phyloP scores from a whole-genome alignment of 2,329 filamentous ascomycete genomes.

The Anisogramma anomala region DNA sequence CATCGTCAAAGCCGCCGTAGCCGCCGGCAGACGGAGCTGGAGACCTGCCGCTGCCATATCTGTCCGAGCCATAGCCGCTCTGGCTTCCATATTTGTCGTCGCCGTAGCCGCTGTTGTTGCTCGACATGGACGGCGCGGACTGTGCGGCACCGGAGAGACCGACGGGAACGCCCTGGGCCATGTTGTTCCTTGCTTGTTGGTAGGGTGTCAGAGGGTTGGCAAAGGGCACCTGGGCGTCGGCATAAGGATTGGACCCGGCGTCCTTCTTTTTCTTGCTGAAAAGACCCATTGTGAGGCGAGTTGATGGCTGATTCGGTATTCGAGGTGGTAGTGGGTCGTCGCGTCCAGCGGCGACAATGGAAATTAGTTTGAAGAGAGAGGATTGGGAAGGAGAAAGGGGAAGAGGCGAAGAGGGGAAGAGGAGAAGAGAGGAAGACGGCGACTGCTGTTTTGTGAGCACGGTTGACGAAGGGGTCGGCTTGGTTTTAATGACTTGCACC shows the following conservation, averaged over 20 bases:
- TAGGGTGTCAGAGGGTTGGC: conserved; percentile 38
- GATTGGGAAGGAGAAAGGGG: neutral
- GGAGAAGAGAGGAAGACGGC: neutral
- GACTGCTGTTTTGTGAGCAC: neutral
- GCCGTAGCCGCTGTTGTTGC: conserved; percentile 36
- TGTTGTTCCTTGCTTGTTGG: conserved; percentile 30
- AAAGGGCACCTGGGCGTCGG: conserved; percentile 43
- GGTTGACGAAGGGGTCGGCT: too few relatives aligned
- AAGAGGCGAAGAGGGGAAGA: neutral
- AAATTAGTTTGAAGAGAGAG: neutral
- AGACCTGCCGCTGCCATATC: conserved; percentile 33
- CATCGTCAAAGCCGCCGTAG: conserved; percentile 46
- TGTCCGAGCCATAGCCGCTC: conserved; percentile 40
- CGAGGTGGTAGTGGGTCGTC: neutral
- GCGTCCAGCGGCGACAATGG: neutral
- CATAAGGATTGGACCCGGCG: conserved; percentile 43
- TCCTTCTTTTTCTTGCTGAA: conserved; percentile 40
- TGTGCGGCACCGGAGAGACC: conserved; percentile 19
- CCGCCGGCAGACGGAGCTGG: conserved; percentile 36
- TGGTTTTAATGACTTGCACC: too few relatives aligned
- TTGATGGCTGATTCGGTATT: conserved; percentile 1
- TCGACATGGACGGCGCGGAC: conserved; percentile 23
- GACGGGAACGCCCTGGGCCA: conserved; percentile 20
- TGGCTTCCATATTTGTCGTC: conserved; percentile 40
- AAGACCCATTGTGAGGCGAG: conserved; percentile 27